Conservation (phyloP, 805 yeast species). For the Myxozyma nipponensis region DNA sequence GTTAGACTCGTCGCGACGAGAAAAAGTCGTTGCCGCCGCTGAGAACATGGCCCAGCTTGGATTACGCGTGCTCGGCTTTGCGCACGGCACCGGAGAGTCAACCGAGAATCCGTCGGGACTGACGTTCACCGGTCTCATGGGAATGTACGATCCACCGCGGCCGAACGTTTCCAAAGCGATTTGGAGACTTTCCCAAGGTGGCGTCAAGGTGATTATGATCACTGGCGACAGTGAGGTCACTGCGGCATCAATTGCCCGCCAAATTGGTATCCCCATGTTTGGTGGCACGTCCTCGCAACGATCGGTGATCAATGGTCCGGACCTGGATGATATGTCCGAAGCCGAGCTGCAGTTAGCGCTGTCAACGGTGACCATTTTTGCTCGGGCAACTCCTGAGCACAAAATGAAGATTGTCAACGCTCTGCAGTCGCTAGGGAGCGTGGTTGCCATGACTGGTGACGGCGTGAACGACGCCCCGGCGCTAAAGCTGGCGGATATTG, state of each 20-base stretch:
- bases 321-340: constrained; percentile 68
- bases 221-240: constrained; percentile 93
- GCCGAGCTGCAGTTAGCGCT: constrained; percentile 67
- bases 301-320: constrained; percentile 81
- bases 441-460: constrained; percentile 99
- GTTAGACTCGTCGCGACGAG: constrained; percentile 49
- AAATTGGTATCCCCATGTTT: constrained; percentile 76
- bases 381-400: constrained; percentile 94
- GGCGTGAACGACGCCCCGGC: constrained; percentile 99
- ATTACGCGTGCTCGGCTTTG: constrained; percentile 59
- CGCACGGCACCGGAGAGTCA: constrained; percentile 46
- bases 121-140: constrained; percentile 79
- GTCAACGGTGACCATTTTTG: constrained; percentile 84
- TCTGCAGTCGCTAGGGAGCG: constrained; percentile 88
- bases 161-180: constrained; percentile 76
- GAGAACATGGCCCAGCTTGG: constrained; percentile 62
- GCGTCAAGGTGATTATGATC: constrained; percentile 97
- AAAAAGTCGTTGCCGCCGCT: constrained; percentile 57
- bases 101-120: constrained; percentile 54
- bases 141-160: constrained; percentile 98
- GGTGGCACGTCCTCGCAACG: constrained; percentile 46
- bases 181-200: constrained; percentile 75
- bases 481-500: constrained; percentile 89
- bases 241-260: constrained; percentile 77
- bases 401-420: constrained; percentile 87